Evolutionary conservation across 495 filamentous ascomycete species (phyloP), one percentile per base, ranked within the genome.

Genomic region (Podospora didyma): DNA sequence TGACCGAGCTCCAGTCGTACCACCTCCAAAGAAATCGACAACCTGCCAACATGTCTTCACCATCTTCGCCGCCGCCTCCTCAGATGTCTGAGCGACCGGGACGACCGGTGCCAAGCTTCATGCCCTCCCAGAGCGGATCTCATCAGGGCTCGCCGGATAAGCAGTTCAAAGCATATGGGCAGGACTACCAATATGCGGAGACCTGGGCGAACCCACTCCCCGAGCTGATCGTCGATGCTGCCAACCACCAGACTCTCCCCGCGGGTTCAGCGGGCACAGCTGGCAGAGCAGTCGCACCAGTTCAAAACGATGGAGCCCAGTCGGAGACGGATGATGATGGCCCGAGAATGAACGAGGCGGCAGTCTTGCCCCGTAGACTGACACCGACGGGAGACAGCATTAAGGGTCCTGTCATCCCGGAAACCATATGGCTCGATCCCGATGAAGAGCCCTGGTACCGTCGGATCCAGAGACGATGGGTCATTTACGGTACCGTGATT

Each of bases 151-250:
- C 24, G 23, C 20, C 56, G 41, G 23, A 26, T 34, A 37, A 55
- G 17, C 22, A 21, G 2, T 39, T 55, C 50, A 64, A 61, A 47
- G 48, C 48, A 14, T 66, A 51, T 45, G 59, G 57, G 12, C 61
- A 64, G 20, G 57, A 61, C 6, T 64, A 67, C 48, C 63, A 59
- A 26, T 69, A 58, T 51, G 64, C 66, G 26, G 66, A 69, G 44
- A 57, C 58, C 7, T 58, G 55, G 53, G 41, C 50, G 4, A 69
- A 69, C 22, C 66, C 66, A 2, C 57, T 44, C 10, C 66, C 66
- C 5, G 63, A 66, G 56, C 34, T 69, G 9, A 46, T 66, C 16
- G 34, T 61, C 20, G 46, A 41, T 56, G 39, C 22, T 17, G 46
- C 11, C 23, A 19, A 17, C 39, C 6, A 42, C n/a, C 14, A 17